Evolutionary conservation across 2,329 filamentous ascomycete genomes (phyloP).

Genomic region (Mariannaea elegans): DNA sequence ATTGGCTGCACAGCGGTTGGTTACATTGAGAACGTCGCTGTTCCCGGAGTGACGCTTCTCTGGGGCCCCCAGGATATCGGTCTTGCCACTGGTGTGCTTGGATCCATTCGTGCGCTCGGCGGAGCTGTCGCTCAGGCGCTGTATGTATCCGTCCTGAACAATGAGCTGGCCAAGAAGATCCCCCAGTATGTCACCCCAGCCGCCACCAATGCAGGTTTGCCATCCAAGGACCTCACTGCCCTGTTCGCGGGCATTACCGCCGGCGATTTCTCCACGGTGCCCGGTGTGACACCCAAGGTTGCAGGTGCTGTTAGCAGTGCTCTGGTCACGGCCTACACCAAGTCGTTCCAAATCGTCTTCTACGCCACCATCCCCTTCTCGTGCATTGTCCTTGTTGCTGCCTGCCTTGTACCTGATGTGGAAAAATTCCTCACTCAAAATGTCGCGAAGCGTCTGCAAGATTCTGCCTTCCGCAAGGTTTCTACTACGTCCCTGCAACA

Average conservation of each 20-base stretch:
- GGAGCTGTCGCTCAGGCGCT: slow-evolving; percentile 49
- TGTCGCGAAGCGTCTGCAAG: slow-evolving; percentile 54
- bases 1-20: slow-evolving; percentile 45
- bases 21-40: slow-evolving; percentile 50
- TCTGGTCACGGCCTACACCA: slow-evolving; percentile 51
- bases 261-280: slow-evolving; percentile 44
- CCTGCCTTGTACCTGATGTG: slow-evolving; percentile 51
- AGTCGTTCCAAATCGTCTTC: slow-evolving; percentile 56
- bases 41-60: slow-evolving; percentile 54
- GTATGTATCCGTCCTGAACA: slow-evolving; percentile 49
- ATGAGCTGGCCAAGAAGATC: slow-evolving; percentile 46
- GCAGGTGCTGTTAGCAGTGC: slow-evolving; percentile 45
- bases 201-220: slow-evolving; percentile 47
- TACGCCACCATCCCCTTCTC: slow-evolving; percentile 51
- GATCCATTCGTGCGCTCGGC: slow-evolving; percentile 54
- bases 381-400: slow-evolving; percentile 48
- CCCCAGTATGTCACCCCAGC: slow-evolving; percentile 46
- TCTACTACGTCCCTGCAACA: slow-evolving; percentile 8
- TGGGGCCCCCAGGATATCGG: slow-evolving; percentile 58
- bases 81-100: slow-evolving; percentile 54
- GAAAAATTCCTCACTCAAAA: slow-evolving; percentile 53
- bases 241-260: slow-evolving; percentile 46
- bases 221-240: slow-evolving; percentile 43
- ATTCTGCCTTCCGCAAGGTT: slow-evolving; percentile 21
- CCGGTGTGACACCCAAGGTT: slow-evolving; percentile 47